Conservation (phyloP, 1,139 yeast genomes). For the Zhuliangozyma blackwelliae region DNA sequence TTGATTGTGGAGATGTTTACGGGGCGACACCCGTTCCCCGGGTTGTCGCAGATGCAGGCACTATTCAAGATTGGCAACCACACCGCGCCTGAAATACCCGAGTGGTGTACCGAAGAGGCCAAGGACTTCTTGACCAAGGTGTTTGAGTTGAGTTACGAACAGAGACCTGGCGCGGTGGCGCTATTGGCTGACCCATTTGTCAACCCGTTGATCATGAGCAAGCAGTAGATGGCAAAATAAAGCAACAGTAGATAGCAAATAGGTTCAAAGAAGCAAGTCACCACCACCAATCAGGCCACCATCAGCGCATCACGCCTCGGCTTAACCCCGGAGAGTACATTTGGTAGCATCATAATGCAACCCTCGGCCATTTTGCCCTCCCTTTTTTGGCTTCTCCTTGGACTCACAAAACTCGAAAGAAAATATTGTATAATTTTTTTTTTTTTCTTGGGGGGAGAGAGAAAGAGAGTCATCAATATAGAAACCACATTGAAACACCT, state of each 20-base stretch:
- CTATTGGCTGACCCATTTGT: slow-evolving; percentile 60
- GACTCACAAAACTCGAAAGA: too few relatives aligned
- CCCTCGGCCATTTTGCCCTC: too few relatives aligned
- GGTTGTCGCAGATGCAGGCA: slow-evolving; percentile 93
- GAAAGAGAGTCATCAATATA: too few relatives aligned
- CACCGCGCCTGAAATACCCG: slow-evolving; percentile 71
- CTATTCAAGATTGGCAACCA: slow-evolving; percentile 88
- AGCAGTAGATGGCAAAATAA: slow-evolving; percentile 13
- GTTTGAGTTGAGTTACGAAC: slow-evolving; percentile 69
- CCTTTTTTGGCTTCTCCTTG: too few relatives aligned
- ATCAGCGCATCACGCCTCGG: too few relatives aligned
- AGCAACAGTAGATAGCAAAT: neutral
- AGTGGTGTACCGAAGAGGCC: slow-evolving; percentile 69
- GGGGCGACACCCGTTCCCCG: slow-evolving; percentile 92
- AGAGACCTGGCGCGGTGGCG: slow-evolving; percentile 71
- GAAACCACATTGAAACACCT: too few relatives aligned
- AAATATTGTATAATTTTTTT: too few relatives aligned
- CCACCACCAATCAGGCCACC: too few relatives aligned
- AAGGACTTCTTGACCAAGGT: slow-evolving; percentile 61
- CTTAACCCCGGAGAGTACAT: too few relatives aligned
- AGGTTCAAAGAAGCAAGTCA: too few relatives aligned
- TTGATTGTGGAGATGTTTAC: slow-evolving; percentile 91
- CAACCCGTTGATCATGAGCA: slow-evolving; percentile 47
- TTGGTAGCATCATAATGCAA: too few relatives aligned
- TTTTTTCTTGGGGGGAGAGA: too few relatives aligned